Evolutionary conservation across 495 filamentous ascomycete species (phyloP), one percentile per base, ranked within the genome.

Genomic region (Pyrenula aspistea): DNA sequence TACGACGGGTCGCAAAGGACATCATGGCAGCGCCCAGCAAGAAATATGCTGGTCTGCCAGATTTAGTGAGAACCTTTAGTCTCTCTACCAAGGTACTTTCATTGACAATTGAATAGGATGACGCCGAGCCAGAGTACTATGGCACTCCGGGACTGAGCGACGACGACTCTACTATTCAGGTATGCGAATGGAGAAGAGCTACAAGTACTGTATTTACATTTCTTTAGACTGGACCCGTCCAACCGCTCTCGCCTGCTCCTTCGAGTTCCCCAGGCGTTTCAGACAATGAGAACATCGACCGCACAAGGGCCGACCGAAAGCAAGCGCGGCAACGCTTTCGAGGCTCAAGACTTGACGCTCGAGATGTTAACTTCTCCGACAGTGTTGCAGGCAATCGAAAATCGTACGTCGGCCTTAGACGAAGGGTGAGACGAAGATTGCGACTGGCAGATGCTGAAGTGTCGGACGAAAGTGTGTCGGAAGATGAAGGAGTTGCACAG

Each of bases 131-230:
- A 68, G 91, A 95, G 65, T 86, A 94, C 63, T 96, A 96, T 73
- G 91, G 95, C 72, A 96, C 91, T 51, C 91, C 91, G 63, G 89
- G 93, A 57, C 74, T 95, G 61, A 89, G 82, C 22, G 89, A 96
- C 63, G 91, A 93, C 66, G 84, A 78, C 54, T 95, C 89, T 24
- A 96, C 91, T 42, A 67, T 89, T 57, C 88, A 81, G 25, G 88
- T 94, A 56, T 64, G 63, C 53, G 69, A 57, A 57, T 42, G 58
- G 57, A 61, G 54, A 59, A 62, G 15, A 57, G 36, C 24, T 53
- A 55, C 31, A 23, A 53, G 21, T 1, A 51, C 22, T 25, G 25
- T 22, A 15, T 53, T 65, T 52, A 48, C 25, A 22, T 24, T 51
- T 55, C 4, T 55, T 2, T 54, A 89, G 85, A 81, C 84, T 22